phyloP scores from a whole-genome alignment of 1,284 basidiomycete species.

The Filobasidium uniguttulatum region DNA sequence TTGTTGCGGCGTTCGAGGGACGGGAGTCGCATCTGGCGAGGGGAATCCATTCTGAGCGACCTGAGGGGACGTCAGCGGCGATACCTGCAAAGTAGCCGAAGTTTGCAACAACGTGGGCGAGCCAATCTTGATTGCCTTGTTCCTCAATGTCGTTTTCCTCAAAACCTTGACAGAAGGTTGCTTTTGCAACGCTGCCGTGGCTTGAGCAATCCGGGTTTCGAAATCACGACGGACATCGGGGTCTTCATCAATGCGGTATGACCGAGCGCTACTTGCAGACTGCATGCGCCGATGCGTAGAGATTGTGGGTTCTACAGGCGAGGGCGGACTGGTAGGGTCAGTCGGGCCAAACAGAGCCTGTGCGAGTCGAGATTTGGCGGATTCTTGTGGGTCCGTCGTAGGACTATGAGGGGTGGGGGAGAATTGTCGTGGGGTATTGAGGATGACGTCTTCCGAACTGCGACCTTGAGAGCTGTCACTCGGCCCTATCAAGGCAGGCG shows the following conservation, averaged over 20 bases:
- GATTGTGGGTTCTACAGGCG: neutral
- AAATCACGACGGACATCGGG: conserved; percentile 28
- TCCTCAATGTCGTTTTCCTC: conserved; percentile 23
- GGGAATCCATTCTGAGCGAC: neutral
- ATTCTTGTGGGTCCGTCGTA: neutral
- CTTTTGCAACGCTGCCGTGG: conserved; percentile 29
- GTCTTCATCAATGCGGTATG: conserved; percentile 18
- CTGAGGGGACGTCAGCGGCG: conserved; percentile 2
- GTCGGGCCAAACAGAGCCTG: neutral
- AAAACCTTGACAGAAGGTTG: conserved; percentile 22
- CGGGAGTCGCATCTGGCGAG: neutral
- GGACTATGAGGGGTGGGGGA: too few relatives aligned
- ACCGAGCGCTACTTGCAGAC: neutral
- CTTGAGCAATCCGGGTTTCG: conserved; percentile 30
- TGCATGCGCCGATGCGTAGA: neutral
- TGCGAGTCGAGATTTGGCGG: neutral
- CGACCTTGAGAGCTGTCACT: too few relatives aligned
- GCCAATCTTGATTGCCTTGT: conserved; percentile 5
- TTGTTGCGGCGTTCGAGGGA: neutral
- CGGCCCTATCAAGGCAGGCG: too few relatives aligned
- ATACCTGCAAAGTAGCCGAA: conserved; percentile 9
- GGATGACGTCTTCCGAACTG: too few relatives aligned
- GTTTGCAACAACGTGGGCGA: conserved; percentile 7
- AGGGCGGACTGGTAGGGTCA: neutral
- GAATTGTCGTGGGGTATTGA: too few relatives aligned